Evolutionary conservation across 2,329 filamentous ascomycete genomes (phyloP).

Genomic region (Aspergillus sp.): DNA sequence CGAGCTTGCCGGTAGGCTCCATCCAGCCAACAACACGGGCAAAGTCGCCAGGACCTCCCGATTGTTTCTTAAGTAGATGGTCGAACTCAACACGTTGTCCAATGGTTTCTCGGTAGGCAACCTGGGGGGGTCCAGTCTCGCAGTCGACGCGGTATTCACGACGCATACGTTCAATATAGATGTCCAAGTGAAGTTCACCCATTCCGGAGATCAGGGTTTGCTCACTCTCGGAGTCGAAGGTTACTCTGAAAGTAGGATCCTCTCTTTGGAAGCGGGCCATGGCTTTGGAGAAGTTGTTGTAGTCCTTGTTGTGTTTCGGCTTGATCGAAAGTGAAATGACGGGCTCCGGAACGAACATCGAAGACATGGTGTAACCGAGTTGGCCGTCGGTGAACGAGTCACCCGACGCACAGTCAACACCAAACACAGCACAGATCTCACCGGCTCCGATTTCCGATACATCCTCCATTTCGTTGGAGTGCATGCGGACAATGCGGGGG

Average conservation of each 20-base stretch:
- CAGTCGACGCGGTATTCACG: constrained; percentile 97
- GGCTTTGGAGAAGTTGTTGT: constrained; percentile 93
- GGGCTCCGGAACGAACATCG: constrained; percentile 94
- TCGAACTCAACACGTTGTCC: constrained; percentile 79
- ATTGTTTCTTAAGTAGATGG: constrained; percentile 92
- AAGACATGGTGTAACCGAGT: constrained; percentile 91
- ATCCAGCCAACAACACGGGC: constrained; percentile 89
- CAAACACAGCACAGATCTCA: constrained; percentile 98
- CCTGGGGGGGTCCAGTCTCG: constrained; percentile 91
- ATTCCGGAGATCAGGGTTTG: constrained; percentile 98
- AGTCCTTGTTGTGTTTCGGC: constrained; percentile 89
- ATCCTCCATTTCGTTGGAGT: constrained; percentile 99
- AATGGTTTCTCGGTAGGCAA: constrained; percentile 95
- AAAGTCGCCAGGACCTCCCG: constrained; percentile 91
- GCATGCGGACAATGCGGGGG: constrained; percentile 97
- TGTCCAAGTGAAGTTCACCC: constrained; percentile 95
- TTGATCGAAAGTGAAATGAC: constrained; percentile 98
- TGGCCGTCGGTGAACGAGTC: constrained; percentile 96
- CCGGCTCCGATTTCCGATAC: constrained; percentile 88
- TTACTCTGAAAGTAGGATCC: constrained; percentile 94
- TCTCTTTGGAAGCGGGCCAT: constrained; percentile 99
- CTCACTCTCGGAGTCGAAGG: constrained; percentile 86
- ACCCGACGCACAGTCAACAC: constrained; percentile 94
- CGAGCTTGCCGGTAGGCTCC: constrained; percentile 74
- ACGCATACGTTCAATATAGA: constrained; percentile 95